phyloP scores from a whole-genome alignment of 345 rosid species.

The Lenwebbia sp. region DNA sequence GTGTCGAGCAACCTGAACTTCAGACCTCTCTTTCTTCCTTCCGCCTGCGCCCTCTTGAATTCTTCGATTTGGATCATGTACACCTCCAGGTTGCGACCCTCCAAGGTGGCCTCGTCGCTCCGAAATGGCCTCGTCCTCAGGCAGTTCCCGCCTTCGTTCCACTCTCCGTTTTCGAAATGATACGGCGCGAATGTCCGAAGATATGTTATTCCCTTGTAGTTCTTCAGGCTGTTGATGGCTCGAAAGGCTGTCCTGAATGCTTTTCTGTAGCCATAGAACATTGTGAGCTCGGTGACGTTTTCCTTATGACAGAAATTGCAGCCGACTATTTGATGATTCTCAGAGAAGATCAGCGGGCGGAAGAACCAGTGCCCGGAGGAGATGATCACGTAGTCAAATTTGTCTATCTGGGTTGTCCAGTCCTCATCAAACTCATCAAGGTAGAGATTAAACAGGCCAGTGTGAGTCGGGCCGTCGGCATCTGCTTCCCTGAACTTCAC shows the following conservation, averaged over 20 bases:
- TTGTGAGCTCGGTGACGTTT: constrained; percentile 39
- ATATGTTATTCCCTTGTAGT: constrained; percentile 44
- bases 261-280: constrained; percentile 52
- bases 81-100: constrained; percentile 31
- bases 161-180: constrained; percentile 67
- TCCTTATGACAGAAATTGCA: constrained; percentile 48
- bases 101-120: constrained; percentile 36
- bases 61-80: constrained; percentile 64
- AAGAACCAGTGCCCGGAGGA: constrained; percentile 75
- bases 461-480: constrained; percentile 21
- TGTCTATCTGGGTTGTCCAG: constrained; percentile 50
- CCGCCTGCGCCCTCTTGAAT: constrained; percentile 35
- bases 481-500: constrained; percentile 31
- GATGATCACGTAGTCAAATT: constrained; percentile 53
- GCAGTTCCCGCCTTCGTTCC: constrained; percentile 79
- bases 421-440: constrained; percentile 44
- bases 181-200: constrained; percentile 66
- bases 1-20: constrained; percentile 50
- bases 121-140: constrained; percentile 36
- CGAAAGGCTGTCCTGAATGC: constrained; percentile 58
- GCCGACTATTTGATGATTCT: constrained; percentile 26
- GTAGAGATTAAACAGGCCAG: constrained; percentile 42
- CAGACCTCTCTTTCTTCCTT: constrained; percentile 40
- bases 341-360: constrained; percentile 46
- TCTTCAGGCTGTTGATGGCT: constrained; percentile 34